A percentile compares a stretch with the other conserved stretches of the same genome.
Evolutionary conservation across 2,329 filamentous ascomycete species (phyloP).

Genomic region (Penicillium sp.): DNA sequence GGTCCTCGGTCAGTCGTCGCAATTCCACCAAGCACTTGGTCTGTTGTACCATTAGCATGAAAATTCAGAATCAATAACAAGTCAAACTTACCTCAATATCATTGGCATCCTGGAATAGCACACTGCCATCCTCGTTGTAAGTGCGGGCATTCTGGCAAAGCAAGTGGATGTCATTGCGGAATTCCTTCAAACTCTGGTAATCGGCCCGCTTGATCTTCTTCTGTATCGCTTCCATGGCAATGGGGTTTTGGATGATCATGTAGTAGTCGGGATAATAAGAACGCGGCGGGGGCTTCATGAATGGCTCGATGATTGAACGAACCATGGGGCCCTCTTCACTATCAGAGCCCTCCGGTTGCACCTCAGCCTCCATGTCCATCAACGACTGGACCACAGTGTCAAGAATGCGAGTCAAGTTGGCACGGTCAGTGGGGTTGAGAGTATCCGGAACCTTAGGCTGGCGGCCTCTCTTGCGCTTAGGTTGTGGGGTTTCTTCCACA

Average conservation of each 20-base stretch:
- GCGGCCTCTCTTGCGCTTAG: constrained; percentile 73
- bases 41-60: constrained; percentile 26
- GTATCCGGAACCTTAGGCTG: constrained; percentile 67
- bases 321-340: constrained; percentile 56
- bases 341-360: constrained; percentile 51
- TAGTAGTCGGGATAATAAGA: constrained; percentile 94
- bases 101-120: constrained; percentile 89
- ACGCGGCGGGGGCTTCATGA: constrained; percentile 86
- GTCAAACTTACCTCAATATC: constrained; percentile 75
- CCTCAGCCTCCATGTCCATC: constrained; percentile 79
- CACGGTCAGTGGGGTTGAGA: constrained; percentile 67
- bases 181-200: constrained; percentile 75
- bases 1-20: constrained; percentile 52
- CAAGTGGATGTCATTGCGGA: constrained; percentile 77
- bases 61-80: not conserved
- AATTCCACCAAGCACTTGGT: constrained; percentile 53
- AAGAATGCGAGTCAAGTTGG: constrained; percentile 74
- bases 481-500: constrained; percentile 70
- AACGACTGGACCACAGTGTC: constrained; percentile 73
- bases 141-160: constrained; percentile 89
- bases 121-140: constrained; percentile 93
- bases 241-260: constrained; percentile 83
- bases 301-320: constrained; percentile 87
- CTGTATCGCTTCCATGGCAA: constrained; percentile 93
- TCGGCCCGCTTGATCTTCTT: constrained; percentile 95